phyloP scores from a whole-genome alignment of 78 protist species.

The Bigelowiella natans region DNA sequence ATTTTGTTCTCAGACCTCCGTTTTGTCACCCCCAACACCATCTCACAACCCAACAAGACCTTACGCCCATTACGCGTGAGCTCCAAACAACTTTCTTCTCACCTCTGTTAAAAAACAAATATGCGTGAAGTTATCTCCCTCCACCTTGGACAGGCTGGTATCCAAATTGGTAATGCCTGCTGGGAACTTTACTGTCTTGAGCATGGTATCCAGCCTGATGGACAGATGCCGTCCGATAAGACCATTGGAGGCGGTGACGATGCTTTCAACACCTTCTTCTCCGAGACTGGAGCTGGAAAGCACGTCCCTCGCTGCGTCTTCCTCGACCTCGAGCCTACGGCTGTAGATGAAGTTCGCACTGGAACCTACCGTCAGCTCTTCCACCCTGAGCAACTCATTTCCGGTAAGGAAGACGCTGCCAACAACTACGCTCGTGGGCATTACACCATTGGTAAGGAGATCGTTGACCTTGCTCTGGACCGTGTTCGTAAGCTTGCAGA shows the following conservation, averaged over 20 bases:
- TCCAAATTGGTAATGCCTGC: conserved; percentile 10
- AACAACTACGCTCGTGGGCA: conserved; percentile 92
- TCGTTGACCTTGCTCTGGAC: conserved; percentile 73
- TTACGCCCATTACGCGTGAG: no score
- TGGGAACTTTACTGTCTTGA: conserved; percentile 46
- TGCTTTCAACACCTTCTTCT: conserved; percentile 61
- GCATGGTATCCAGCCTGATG: conserved; percentile 84
- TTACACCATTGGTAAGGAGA: conserved; percentile 24
- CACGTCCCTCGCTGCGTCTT: conserved; percentile 90
- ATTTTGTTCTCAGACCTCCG: no score
- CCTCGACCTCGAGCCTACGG: conserved; percentile 86
- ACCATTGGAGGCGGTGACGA: conserved; percentile 52
- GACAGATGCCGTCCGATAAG: conserved; percentile 59
- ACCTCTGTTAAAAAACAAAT: no score
- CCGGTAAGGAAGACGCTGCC: conserved; percentile 98
- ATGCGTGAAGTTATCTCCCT: conserved; percentile 23
- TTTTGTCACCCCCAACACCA: no score
- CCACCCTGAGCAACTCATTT: conserved; percentile 94
- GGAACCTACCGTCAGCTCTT: conserved; percentile 75
- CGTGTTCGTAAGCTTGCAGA: conserved; percentile 94
- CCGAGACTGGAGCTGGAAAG: conserved; percentile 66
- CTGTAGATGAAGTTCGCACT: conserved; percentile 77
- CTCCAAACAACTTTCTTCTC: no score
- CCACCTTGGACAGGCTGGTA: conserved; percentile 17
- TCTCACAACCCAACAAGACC: no score